Evolutionary conservation across 2,329 filamentous ascomycete genomes (phyloP), one percentile per base, ranked within the genome.

Genomic region (Clonostachys sp.): DNA sequence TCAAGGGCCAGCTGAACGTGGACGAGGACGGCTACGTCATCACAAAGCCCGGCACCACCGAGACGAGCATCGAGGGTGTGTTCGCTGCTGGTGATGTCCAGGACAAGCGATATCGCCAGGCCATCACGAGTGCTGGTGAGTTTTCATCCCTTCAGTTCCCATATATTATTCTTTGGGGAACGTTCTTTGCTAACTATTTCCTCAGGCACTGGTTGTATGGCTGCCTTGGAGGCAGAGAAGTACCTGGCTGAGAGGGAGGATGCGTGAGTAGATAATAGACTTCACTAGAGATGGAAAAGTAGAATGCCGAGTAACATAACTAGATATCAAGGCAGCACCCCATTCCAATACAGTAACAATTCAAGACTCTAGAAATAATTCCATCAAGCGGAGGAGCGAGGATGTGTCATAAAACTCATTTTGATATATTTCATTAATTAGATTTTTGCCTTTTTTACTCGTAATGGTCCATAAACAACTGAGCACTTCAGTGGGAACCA

Each of bases 21-120:
- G 95, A 99, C 62, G 80, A 81, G 53, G 92, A 99, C 53, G 91
- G 90, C 18, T 99, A 99, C 71, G 83, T 99, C 50, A 67, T 91
- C 58, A 99, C 94, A 48, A 82, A 87, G 68, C 87, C 94, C 5
- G 95, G 94, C 48, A 92, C 90, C 42, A 90, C 90, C 50, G 78
- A 87, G 62, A 99, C 94, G 43, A 96, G 83, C 68, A 70, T 96
- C 6, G 83, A 90, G 63, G 94, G 94, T 66, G 90, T 99, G 17
- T 99, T 96, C 64, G 94, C 94, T 36, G 94, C 92, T 10, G 94
- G 94, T 54, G 94, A 99, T 65, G 95, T 99, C 10, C 94, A 99
- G 75, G 95, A 99, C 67, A 99, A 97, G 85, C 84, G 86, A 64
- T 99, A 99, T 70, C 83, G 94, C 65, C 94, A 99, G 75, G 94